Conservation (phyloP, 2,329 filamentous ascomycete species). For the Myriosclerotinia duriaeana region DNA sequence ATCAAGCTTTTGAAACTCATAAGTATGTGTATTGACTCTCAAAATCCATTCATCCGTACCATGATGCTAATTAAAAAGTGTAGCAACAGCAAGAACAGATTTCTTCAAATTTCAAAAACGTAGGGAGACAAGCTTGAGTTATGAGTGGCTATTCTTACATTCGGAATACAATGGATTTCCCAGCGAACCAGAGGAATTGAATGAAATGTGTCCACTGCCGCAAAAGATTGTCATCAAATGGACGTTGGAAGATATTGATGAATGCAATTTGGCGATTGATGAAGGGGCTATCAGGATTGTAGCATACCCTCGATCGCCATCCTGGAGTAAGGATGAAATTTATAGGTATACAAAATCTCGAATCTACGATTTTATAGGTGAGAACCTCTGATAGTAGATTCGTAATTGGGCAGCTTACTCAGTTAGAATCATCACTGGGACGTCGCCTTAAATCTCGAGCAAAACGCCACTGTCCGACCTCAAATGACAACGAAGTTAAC, state of each 20-base stretch:
- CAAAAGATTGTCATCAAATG: conserved; percentile 6
- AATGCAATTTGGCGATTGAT: neutral
- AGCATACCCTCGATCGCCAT: neutral
- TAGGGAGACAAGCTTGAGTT: neutral
- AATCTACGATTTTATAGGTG: neutral
- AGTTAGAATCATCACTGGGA: conserved; percentile 3
- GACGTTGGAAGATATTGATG: neutral
- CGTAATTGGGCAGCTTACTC: neutral
- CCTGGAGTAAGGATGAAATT: neutral
- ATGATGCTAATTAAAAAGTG: neutral
- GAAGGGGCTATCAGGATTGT: neutral
- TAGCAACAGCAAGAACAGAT: neutral
- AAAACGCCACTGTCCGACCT: neutral
- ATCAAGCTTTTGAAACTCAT: neutral
- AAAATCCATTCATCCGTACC: neutral
- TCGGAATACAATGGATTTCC: neutral
- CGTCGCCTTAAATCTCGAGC: neutral
- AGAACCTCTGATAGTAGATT: neutral
- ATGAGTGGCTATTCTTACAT: neutral
- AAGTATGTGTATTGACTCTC: neutral
- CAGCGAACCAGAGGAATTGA: neutral
- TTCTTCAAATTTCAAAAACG: neutral
- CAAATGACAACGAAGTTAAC: neutral
- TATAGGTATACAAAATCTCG: neutral
- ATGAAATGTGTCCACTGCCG: neutral